Evolutionary conservation across 1,284 basidiomycete species (phyloP).

Genomic region (Microbotryomycetes sp.): DNA sequence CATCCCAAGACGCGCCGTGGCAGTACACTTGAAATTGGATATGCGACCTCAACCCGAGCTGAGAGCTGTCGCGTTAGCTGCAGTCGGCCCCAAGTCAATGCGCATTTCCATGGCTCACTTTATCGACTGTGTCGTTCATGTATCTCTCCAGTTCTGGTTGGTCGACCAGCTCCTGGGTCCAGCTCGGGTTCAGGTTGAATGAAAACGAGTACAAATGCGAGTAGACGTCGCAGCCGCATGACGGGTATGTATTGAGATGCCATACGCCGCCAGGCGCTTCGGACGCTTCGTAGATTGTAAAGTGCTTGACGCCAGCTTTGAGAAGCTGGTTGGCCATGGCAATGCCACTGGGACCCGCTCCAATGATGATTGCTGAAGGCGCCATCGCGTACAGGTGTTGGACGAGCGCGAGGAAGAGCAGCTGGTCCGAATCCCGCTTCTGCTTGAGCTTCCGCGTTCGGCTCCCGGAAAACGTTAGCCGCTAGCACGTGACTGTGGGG

Average conservation of each 20-base stretch:
- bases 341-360: slow-evolving; percentile 2
- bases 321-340: neutral
- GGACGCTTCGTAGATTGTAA: neutral
- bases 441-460: too few relatives aligned
- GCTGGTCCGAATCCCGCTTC: too few relatives aligned
- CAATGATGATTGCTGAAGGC: slow-evolving; percentile 7
- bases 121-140: neutral
- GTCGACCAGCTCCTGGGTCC: slow-evolving; percentile 1
- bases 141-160: neutral
- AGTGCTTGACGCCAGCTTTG: neutral
- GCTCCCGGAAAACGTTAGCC: too few relatives aligned
- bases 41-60: neutral
- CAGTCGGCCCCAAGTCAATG: neutral
- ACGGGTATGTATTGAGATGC: neutral
- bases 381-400: too few relatives aligned
- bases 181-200: neutral
- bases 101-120: neutral
- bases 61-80: neutral
- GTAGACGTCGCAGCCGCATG: neutral
- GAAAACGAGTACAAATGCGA: neutral
- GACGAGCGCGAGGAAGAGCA: too few relatives aligned
- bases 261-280: neutral
- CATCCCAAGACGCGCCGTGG: neutral
- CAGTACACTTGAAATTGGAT: neutral
- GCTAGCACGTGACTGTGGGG: too few relatives aligned